phyloP scores from a whole-genome alignment of 2,329 filamentous ascomycete genomes.

The Botryotinia narcissicola region DNA sequence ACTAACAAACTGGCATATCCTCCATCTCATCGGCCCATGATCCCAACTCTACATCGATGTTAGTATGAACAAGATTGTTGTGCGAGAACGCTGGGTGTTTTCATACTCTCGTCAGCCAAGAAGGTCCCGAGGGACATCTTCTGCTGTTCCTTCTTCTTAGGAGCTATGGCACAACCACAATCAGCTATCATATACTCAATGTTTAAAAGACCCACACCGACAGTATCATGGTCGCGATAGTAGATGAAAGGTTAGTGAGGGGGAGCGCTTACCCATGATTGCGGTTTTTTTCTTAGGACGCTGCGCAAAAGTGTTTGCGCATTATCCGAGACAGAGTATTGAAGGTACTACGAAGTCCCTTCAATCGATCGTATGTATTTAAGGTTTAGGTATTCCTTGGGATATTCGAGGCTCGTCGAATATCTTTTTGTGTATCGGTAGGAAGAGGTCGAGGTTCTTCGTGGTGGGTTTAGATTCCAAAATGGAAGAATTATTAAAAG shows the following conservation, averaged over 20 bases:
- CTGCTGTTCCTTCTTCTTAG: slow-evolving; percentile 84
- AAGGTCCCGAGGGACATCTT: slow-evolving; percentile 98
- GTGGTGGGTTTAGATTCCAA: slow-evolving; percentile 15
- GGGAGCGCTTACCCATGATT: slow-evolving; percentile 57
- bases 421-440: slow-evolving; percentile 14
- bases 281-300: slow-evolving; percentile 46
- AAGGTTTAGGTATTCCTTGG: neutral
- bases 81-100: slow-evolving; percentile 39
- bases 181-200: slow-evolving; percentile 42
- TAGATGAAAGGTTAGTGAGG: slow-evolving; percentile 23
- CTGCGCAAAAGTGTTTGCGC: slow-evolving; percentile 44
- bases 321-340: slow-evolving; percentile 29
- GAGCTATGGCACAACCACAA: slow-evolving; percentile 57
- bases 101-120: slow-evolving; percentile 80
- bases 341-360: slow-evolving; percentile 31
- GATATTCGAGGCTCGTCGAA: slow-evolving; percentile 17
- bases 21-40: slow-evolving; percentile 99
- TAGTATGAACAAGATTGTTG: slow-evolving; percentile 43
- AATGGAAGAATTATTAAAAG: slow-evolving; percentile 17
- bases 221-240: neutral
- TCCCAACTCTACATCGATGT: slow-evolving; percentile 59
- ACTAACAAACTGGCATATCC: slow-evolving; percentile 52
- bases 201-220: neutral
- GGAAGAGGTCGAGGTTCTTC: slow-evolving; percentile 15
- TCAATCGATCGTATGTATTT: slow-evolving; percentile 23